A percentile compares a stretch with the other conserved stretches of the same genome.
phyloP scores from a whole-genome alignment of 2,329 filamentous ascomycete species.

The Herpotrichia juniperi region DNA sequence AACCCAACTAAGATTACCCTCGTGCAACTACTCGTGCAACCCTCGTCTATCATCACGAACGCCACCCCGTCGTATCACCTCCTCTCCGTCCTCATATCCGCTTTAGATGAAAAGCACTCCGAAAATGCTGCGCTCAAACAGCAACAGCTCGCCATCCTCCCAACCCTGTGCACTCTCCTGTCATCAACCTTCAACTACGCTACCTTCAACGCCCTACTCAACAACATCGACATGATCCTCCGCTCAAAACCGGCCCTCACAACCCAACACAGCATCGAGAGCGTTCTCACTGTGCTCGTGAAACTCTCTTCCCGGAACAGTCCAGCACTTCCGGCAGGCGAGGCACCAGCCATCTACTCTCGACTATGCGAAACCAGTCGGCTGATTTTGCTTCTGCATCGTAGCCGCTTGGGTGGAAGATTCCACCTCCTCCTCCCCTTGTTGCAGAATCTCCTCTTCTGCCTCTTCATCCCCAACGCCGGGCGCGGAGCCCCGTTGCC shows the following conservation, averaged over 20 bases:
- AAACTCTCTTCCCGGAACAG: constrained; percentile 40
- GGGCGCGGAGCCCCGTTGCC: constrained; percentile 32
- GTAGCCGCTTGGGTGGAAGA: constrained; percentile 63
- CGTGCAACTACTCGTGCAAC: constrained; percentile 18
- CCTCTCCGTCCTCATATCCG: constrained; percentile 32
- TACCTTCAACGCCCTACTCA: constrained; percentile 56
- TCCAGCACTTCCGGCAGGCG: constrained; percentile 27
- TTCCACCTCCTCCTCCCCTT: constrained; percentile 64
- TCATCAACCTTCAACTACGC: constrained; percentile 60
- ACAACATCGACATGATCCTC: constrained; percentile 56
- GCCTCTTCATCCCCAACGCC: constrained; percentile 59
- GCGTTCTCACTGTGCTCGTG: constrained; percentile 43
- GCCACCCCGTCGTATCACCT: constrained; percentile 22
- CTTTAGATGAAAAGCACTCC: constrained; percentile 31
- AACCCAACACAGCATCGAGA: constrained; percentile 53
- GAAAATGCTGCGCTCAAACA: constrained; percentile 27
- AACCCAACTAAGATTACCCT: constrained; percentile 28
- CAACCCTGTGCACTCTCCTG: constrained; percentile 29
- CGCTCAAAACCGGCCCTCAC: constrained; percentile 44
- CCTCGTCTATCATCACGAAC: background rate
- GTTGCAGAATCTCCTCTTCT: constrained; percentile 61
- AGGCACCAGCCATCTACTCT: constrained; percentile 54
- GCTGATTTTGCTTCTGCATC: constrained; percentile 61
- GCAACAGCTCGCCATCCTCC: constrained; percentile 35
- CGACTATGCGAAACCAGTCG: constrained; percentile 61